Conservation (phyloP, 1,139 yeast species). For the Geotrichum restrictum region DNA sequence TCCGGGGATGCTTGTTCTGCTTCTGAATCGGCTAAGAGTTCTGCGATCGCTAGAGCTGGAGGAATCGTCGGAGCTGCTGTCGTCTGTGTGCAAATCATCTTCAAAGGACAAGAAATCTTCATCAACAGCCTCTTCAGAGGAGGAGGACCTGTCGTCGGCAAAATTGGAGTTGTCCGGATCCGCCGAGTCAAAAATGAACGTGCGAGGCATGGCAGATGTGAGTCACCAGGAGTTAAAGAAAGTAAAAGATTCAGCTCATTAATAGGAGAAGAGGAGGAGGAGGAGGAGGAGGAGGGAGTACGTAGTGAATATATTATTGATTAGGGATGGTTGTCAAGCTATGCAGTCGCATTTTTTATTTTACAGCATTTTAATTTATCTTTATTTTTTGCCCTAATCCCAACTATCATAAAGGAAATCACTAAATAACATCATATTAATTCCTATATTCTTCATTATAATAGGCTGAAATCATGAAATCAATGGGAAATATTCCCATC, state of each 20-base stretch:
- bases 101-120: slow-evolving; percentile 12
- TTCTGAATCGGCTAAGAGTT: slow-evolving; percentile 6
- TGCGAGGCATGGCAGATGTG: slow-evolving; percentile 15
- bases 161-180: slow-evolving; percentile 20
- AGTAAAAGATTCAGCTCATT: neutral
- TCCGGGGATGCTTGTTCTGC: neutral
- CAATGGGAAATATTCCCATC: too few species aligned
- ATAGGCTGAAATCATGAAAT: too few species aligned
- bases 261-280: neutral
- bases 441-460: too few species aligned
- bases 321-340: too few species aligned
- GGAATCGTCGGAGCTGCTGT: neutral
- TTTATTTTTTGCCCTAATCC: neutral
- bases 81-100: slow-evolving; percentile 11
- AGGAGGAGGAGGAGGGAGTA: neutral
- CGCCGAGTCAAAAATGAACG: slow-evolving; percentile 22
- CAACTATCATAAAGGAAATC: neutral
- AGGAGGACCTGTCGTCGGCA: slow-evolving; percentile 16
- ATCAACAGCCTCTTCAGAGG: slow-evolving; percentile 12
- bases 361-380: neutral
- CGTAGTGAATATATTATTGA: too few species aligned
- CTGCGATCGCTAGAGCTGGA: slow-evolving; percentile 8
- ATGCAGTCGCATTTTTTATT: too few species aligned
- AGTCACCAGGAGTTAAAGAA: neutral
- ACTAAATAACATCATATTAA: too few species aligned